A percentile compares a stretch with the other conserved stretches of the same genome.
Evolutionary conservation across 164 flowering plant species (phyloP).

Genomic region (Magnolia kwangsiensis): DNA sequence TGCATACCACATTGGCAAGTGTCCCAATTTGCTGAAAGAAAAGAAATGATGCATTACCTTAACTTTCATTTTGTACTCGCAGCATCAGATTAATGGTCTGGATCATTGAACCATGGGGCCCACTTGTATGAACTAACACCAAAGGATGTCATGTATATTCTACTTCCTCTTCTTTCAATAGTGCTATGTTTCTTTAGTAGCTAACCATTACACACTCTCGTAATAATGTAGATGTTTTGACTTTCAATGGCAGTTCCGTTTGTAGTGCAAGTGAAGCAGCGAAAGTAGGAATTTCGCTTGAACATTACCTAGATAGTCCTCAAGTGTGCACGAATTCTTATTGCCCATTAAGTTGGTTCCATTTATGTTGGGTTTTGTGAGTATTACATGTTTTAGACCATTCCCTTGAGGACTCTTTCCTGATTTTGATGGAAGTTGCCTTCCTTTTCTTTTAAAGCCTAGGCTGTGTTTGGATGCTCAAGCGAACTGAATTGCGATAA

Average conservation of each 20-base stretch:
- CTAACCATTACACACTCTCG: background rate
- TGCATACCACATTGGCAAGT: no score
- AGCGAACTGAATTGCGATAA: background rate
- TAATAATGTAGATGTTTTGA: background rate
- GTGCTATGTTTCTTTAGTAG: background rate
- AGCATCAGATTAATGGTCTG: background rate
- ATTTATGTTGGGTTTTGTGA: slow-evolving; percentile 21
- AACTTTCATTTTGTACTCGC: background rate
- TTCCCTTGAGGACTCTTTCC: slow-evolving; percentile 3
- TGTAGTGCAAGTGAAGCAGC: slow-evolving; percentile 69
- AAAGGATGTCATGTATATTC: no score
- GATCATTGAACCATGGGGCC: background rate
- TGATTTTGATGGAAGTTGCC: background rate
- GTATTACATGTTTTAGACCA: slow-evolving; percentile 11
- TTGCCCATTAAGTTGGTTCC: slow-evolving; percentile 18
- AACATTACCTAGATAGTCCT: slow-evolving; percentile 31
- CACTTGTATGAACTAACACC: no score
- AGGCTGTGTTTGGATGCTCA: background rate
- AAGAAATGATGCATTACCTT: background rate
- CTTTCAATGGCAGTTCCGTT: slow-evolving; percentile 38
- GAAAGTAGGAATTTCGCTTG: slow-evolving; percentile 64
- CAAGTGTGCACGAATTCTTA: slow-evolving; percentile 37
- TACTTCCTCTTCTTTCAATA: background rate
- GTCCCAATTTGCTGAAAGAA: no score
- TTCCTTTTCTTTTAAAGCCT: background rate